Percentiles rank a stretch among this genome's conserved stretches.
phyloP scores from a whole-genome alignment of 148 eudicot species.

The Rhododendron simsii region DNA sequence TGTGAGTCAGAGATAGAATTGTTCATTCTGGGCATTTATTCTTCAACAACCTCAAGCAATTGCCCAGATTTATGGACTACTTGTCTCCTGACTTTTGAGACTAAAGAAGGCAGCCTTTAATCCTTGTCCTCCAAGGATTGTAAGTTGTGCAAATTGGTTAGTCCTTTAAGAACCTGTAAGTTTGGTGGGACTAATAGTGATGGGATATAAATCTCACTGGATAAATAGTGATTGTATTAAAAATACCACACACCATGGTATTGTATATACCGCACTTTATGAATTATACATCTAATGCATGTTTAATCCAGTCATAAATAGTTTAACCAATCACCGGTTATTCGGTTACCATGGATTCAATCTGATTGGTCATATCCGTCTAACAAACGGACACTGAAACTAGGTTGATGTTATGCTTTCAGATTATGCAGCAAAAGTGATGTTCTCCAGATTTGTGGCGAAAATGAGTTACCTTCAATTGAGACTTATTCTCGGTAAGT shows the following conservation, averaged over 20 bases:
- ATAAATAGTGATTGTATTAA: background rate
- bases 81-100: background rate
- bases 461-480: constrained; percentile 32
- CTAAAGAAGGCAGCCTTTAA: background rate
- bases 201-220: background rate
- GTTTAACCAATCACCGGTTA: background rate
- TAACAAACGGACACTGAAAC: background rate
- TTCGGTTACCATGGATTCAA: background rate
- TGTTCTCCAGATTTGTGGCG: constrained; percentile 25
- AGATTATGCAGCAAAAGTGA: constrained; percentile 21
- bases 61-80: background rate
- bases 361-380: background rate
- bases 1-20: background rate
- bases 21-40: background rate
- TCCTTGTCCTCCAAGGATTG: background rate
- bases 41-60: background rate
- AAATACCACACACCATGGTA: background rate
- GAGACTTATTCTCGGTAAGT: constrained; percentile 46
- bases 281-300: too few relatives aligned
- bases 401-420: constrained; percentile 9
- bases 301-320: background rate
- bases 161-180: background rate
- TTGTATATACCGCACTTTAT: background rate
- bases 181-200: background rate
- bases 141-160: background rate